phyloP scores from a whole-genome alignment of 768 basidiomycete species.

The Tulasnella calospora region DNA sequence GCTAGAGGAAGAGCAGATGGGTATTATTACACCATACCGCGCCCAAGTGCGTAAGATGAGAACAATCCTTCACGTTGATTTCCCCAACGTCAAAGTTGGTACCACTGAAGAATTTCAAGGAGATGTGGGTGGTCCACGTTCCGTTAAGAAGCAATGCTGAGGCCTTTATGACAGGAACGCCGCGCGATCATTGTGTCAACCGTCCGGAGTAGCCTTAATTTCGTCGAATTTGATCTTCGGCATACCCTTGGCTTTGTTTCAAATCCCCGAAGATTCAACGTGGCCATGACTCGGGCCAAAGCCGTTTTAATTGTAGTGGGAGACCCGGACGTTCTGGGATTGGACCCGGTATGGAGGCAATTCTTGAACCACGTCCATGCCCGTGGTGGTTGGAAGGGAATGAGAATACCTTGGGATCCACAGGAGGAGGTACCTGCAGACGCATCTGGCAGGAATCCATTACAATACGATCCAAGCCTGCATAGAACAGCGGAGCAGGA shows the following conservation, averaged over 20 bases:
- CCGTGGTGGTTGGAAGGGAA: conserved; percentile 52
- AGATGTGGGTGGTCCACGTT: conserved; percentile 33
- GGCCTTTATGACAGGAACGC: conserved; percentile 43
- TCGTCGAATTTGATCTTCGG: conserved; percentile 48
- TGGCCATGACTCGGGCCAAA: conserved; percentile 61
- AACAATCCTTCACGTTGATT: conserved; percentile 30
- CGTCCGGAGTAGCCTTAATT: conserved; percentile 51
- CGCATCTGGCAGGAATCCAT: not conserved
- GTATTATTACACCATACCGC: conserved; percentile 42
- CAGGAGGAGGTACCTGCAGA: not conserved
- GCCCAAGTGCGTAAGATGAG: conserved; percentile 40
- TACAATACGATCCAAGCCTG: no score
- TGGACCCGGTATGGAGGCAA: conserved; percentile 55
- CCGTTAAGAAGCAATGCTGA: not conserved
- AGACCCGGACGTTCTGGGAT: conserved; percentile 52
- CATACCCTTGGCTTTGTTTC: conserved; percentile 50
- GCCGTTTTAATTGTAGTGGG: conserved; percentile 62
- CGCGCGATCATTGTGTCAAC: conserved; percentile 56
- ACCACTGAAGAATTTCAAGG: conserved; percentile 45
- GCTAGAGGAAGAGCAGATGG: conserved; percentile 37
- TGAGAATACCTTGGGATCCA: conserved; percentile 15
- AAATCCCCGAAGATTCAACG: conserved; percentile 31
- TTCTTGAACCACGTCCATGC: conserved; percentile 56
- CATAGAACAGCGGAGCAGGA: no score
- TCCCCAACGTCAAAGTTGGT: conserved; percentile 36